Base-by-base conservation (phyloP, 2,329 filamentous ascomycete species). In the Proliferodiscus dingleyae region DNA sequence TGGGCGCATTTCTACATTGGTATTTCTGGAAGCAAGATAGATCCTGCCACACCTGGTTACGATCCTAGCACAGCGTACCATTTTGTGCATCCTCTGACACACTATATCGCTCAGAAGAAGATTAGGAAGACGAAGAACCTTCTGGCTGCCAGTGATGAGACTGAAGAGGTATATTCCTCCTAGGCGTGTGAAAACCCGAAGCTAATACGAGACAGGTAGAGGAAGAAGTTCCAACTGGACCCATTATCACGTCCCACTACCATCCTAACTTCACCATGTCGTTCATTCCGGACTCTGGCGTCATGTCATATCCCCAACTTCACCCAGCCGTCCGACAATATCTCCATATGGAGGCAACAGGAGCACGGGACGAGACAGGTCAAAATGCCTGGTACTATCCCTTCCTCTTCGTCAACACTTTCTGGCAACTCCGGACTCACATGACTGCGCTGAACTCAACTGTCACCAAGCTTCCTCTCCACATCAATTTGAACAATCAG, bases 361-460 rank as follows among this genome's bases (percentile, higher is more conserved):
- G 85, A 37, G 87, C 89, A 36, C 81, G 93, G 49, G 93, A 98
- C 65, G 81, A 75, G 2, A 81, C 81, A 11, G 93, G 93, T 29
- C 79, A 90, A 67, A 89, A 97, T 67, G 84, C 85, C 50, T 98
- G 90, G 90, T 98, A 97, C 57, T 84, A 86, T 62, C 93, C 93
- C 4, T 80, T 96, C 36, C 70, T 97, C 30, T 98, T 89, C 64
- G 73, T 93, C 63, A 98, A 98, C 69, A 94, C 86, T 3, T 98
- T 98, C 69, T 98, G 93, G 93, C 91, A 97, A 68, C 75, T 98
- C 53, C 87, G 80, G 63, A 83, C 77, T 52, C 89, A 97, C 59
- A 97, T 97, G 91, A 88, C 78, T 18, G 77, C 90, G 55, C 72
- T 98, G 41, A 98, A 98, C 65, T 85, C 88, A 13, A 97, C 93